phyloP scores from a whole-genome alignment of 1,139 yeast species.

The Taphrina sp. region DNA sequence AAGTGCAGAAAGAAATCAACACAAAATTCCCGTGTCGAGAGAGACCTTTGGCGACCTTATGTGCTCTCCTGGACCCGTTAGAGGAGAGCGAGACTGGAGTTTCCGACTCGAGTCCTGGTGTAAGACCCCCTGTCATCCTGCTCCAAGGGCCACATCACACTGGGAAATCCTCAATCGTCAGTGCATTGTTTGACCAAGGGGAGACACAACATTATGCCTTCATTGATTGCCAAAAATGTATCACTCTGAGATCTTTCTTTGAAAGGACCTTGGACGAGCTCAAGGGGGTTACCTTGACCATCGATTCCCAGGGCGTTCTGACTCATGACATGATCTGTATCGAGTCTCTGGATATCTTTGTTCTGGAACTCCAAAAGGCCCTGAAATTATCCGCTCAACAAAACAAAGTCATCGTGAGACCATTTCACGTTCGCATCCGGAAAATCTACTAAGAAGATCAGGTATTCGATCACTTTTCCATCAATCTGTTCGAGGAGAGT shows the following conservation, averaged over 20 bases:
- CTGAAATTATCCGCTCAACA: neutral
- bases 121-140: slow-evolving; percentile 3
- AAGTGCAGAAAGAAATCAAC: slow-evolving; percentile 1
- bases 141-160: slow-evolving; percentile 19
- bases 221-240: slow-evolving; percentile 10
- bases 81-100: too few species aligned
- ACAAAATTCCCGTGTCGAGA: slow-evolving; percentile 5
- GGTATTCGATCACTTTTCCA: slow-evolving; percentile 16
- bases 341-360: slow-evolving; percentile 12
- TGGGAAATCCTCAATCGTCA: slow-evolving; percentile 10
- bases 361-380: neutral
- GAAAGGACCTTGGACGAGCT: slow-evolving; percentile 21
- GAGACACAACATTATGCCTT: slow-evolving; percentile 1
- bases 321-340: neutral
- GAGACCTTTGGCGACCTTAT: too few species aligned
- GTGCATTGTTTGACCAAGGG: neutral
- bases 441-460: neutral
- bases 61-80: too few species aligned
- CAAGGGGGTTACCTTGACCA: neutral
- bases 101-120: too few species aligned
- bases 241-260: slow-evolving; percentile 6
- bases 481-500: slow-evolving; percentile 3
- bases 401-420: neutral
- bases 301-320: slow-evolving; percentile 2
- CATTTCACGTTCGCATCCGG: neutral